Base-by-base conservation (phyloP, 2,329 filamentous ascomycete genomes). In the Ophiocordyceps camponoti-leonardi region DNA sequence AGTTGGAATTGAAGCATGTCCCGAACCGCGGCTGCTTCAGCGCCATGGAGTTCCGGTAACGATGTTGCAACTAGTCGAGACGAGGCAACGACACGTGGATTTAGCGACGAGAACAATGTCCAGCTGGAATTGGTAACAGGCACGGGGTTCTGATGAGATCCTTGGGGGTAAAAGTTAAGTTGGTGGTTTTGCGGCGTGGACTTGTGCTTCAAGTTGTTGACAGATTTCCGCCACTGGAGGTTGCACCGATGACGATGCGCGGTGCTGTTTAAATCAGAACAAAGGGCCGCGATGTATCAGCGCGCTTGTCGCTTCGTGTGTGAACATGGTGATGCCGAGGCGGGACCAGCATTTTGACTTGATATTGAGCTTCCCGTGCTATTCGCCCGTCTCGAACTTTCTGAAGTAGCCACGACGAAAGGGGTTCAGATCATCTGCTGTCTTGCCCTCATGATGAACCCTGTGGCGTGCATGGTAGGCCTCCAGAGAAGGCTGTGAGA, bases 1-100 rank as follows among this genome's bases (percentile, higher is more conserved):
- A 94, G 62, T 71, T 96, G 53, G 85, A 94, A 58, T 69, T 98
- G 55, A 84, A 86, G 62, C 87, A 94, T 62, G 82, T 95, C 46
- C 76, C 84, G 48, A 83, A 94, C 61, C 74, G 71, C 56, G 88
- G 90, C 47, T 92, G 86, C 64, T 84, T 83, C 61, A 78, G 79
- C 55, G 83, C 86, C 49, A 77, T 94, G 65, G 92, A 98, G 65
- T 95, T 96, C 52, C 62, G 63, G 56, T 67, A 57, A 60, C 48
- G 23, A 26, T 22, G 30, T 35, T 35, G 18, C 7, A 16, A 6
- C 7, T n/a, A 2, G 16, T 26, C 18, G 42, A 37, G 30, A 35
- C 13, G 37, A 45, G 43, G 41, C 37, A 19, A n/a, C 35, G 42
- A 44, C 42, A 44, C 47, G 44, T 46, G 44, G 39, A 44, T 42